A percentile compares a stretch with the other conserved stretches of the same genome.
Conservation (phyloP, 1,284 basidiomycete genomes). For the Uromyces viciae-fabae region DNA sequence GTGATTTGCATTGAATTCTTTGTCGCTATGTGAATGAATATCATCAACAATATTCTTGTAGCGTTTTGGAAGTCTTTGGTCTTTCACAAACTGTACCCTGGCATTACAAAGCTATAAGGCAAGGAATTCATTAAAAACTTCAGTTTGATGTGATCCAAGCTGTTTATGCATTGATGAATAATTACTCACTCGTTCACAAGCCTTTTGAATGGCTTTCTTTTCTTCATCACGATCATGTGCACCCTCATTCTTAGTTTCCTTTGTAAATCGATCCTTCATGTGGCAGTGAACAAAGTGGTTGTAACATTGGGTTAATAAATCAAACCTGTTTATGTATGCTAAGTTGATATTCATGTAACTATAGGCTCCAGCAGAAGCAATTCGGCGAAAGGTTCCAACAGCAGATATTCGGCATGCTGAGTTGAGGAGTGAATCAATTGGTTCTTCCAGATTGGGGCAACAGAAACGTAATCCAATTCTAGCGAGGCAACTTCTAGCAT, state of each 20-base stretch:
- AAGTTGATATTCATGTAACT: background rate
- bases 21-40: background rate
- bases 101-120: background rate
- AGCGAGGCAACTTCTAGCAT: background rate
- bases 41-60: background rate
- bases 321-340: background rate
- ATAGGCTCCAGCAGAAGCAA: background rate
- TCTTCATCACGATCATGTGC: background rate
- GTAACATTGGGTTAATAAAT: background rate
- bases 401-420: slow-evolving; percentile 2
- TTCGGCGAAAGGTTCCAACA: background rate
- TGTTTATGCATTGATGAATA: too few species aligned
- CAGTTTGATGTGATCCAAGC: too few species aligned
- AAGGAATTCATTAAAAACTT: background rate
- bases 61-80: background rate
- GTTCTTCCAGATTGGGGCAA: background rate
- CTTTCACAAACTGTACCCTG: background rate
- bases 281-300: slow-evolving; percentile 5
- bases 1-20: background rate
- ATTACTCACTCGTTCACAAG: background rate
- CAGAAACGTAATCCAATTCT: background rate
- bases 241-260: background rate
- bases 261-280: background rate
- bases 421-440: background rate
- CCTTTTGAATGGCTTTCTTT: slow-evolving; percentile 3